Conservation (phyloP, 805 yeast genomes). For the Candida morakotiae region DNA sequence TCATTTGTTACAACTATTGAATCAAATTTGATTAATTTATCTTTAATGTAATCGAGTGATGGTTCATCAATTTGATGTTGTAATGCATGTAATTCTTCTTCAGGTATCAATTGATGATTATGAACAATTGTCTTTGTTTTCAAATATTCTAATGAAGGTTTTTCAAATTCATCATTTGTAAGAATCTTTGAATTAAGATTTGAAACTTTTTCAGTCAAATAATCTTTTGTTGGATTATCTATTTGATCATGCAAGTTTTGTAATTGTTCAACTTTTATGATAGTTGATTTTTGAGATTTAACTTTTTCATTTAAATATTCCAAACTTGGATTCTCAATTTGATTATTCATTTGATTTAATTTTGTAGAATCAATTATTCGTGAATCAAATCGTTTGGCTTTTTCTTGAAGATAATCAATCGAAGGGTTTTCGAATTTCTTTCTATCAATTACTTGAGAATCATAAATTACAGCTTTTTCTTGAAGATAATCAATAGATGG, state of each 20-base stretch:
- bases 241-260: constrained; percentile 6
- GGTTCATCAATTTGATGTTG: constrained; percentile 18
- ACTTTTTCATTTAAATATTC: constrained; percentile 21
- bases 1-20: not conserved
- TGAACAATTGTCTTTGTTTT: constrained; percentile 16
- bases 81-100: constrained; percentile 1
- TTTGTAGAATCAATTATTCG: constrained; percentile 10
- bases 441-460: constrained; percentile 13
- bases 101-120: constrained; percentile 21
- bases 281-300: constrained; percentile 10
- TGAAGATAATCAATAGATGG: constrained; percentile 18
- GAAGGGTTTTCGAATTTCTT: constrained; percentile 17
- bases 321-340: constrained; percentile 15
- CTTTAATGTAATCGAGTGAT: constrained; percentile 18
- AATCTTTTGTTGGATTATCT: constrained; percentile 21
- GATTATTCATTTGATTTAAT: constrained; percentile 13
- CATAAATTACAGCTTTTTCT: constrained; percentile 11
- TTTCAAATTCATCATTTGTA: not conserved
- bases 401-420: constrained; percentile 20
- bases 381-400: constrained; percentile 13
- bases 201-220: constrained; percentile 16
- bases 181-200: constrained; percentile 10
- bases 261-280: not conserved
- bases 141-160: constrained; percentile 14
- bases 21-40: constrained; percentile 12